Evolutionary conservation across 768 basidiomycete species (phyloP).

Genomic region (Boletus sensibilis): DNA sequence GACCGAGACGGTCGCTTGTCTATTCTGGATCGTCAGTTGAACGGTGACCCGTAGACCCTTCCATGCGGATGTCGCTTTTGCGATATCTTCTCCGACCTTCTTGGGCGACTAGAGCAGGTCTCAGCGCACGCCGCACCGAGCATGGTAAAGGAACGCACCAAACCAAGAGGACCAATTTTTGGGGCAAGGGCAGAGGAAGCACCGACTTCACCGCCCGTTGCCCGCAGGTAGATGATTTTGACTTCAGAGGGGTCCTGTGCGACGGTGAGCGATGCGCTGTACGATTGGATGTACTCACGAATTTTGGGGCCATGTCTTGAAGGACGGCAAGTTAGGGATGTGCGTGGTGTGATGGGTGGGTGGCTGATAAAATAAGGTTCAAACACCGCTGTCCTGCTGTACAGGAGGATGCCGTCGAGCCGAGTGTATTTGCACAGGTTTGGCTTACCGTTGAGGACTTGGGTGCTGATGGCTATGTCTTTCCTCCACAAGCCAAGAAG

Average conservation of each 20-base stretch:
- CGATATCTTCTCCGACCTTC: slow-evolving; percentile 99
- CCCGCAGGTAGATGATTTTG: slow-evolving; percentile 98
- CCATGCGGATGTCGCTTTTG: slow-evolving; percentile 97
- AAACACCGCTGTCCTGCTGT: slow-evolving; percentile 53
- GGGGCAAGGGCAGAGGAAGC: slow-evolving; percentile 97
- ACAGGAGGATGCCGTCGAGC: slow-evolving; percentile 41
- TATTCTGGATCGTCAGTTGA: slow-evolving; percentile 99
- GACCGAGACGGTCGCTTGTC: slow-evolving; percentile 95
- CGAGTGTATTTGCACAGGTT: slow-evolving; percentile 38
- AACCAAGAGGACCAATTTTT: slow-evolving; percentile 99
- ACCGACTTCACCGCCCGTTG: slow-evolving; percentile 99
- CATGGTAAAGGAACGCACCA: slow-evolving; percentile 55
- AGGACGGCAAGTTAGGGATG: slow-evolving; percentile 10
- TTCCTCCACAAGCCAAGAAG: slow-evolving; percentile 28
- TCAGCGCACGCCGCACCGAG: slow-evolving; percentile 11
- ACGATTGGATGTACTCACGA: slow-evolving; percentile 45
- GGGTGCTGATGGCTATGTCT: background rate
- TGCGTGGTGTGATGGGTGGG: slow-evolving; percentile 8
- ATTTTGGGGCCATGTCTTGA: slow-evolving; percentile 71
- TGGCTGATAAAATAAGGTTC: slow-evolving; percentile 51
- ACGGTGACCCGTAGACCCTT: slow-evolving; percentile 99
- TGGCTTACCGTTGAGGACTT: slow-evolving; percentile 18
- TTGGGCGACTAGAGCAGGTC: slow-evolving; percentile 79
- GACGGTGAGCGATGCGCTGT: slow-evolving; percentile 5
- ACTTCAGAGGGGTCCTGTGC: slow-evolving; percentile 94